These are phyloP conservation scores for Phytopythium vexans DNA, from an alignment of 352 stramenopile species.

Conservation along the genomic window DNA sequence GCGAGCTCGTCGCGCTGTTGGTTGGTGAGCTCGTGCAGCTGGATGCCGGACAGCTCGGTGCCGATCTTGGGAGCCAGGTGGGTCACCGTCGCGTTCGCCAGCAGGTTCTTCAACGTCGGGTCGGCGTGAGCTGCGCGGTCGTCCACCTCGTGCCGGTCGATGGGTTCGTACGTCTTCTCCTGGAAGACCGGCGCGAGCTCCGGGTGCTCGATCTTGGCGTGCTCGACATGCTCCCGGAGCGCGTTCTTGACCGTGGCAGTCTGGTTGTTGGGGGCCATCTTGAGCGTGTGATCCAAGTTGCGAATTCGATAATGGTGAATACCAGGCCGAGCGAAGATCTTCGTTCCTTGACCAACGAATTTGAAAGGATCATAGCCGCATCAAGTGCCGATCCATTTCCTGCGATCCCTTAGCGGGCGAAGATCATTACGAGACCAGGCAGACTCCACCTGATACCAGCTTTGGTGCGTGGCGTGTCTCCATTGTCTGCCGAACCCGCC, in stretches of 20 bases:
- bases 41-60: constrained; percentile 19
- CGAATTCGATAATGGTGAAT: too few species aligned
- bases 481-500: too few species aligned
- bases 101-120: constrained; percentile 6
- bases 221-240: constrained; percentile 13
- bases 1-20: constrained; percentile 8
- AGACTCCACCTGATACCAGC: too few species aligned
- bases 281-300: background rate
- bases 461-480: too few species aligned
- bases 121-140: constrained; percentile 3
- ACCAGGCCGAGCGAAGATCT: too few species aligned
- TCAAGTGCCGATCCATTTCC: too few species aligned
- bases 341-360: too few species aligned
- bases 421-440: too few species aligned
- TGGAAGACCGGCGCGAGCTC: constrained; percentile 25
- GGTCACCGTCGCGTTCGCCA: constrained; percentile 11
- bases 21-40: constrained; percentile 27
- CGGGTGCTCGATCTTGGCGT: constrained; percentile 12
- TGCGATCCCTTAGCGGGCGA: too few species aligned
- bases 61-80: constrained; percentile 20
- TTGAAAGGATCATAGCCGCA: too few species aligned
- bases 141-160: background rate
- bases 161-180: constrained; percentile 14
- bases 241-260: constrained; percentile 18
- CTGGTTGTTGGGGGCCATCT: constrained; percentile 12